A percentile compares a stretch with the other conserved stretches of the same genome.
Evolutionary conservation across 208 protist species (phyloP).

Genomic region (Entamoeba invadens): DNA sequence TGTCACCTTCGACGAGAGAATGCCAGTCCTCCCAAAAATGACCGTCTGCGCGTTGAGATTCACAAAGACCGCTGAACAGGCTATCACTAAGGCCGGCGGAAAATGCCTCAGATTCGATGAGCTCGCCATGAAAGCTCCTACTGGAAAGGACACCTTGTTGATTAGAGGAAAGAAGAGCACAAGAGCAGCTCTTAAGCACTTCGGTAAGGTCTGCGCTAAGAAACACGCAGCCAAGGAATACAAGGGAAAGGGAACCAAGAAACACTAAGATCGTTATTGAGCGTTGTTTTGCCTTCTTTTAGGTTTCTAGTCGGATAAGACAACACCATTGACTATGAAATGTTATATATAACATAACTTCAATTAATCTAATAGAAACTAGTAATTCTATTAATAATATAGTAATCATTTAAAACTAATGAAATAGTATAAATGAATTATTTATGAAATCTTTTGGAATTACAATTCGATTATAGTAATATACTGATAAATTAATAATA

Average conservation of each 20-base stretch:
- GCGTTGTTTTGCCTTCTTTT: too few relatives aligned
- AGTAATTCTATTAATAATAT: too few relatives aligned
- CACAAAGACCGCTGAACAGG: conserved; percentile 82
- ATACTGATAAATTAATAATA: too few relatives aligned
- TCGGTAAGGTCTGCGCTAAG: conserved; percentile 52
- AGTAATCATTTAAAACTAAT: too few relatives aligned
- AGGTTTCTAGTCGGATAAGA: too few relatives aligned
- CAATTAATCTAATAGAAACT: too few relatives aligned
- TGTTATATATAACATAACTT: too few relatives aligned
- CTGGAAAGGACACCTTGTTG: conserved; percentile 82
- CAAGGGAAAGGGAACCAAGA: not conserved
- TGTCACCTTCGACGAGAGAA: conserved; percentile 90
- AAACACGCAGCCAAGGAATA: not conserved
- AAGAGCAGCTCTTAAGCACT: conserved; percentile 88
- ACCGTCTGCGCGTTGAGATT: conserved; percentile 87
- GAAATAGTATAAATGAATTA: too few relatives aligned
- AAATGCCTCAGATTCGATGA: conserved; percentile 97
- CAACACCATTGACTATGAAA: too few relatives aligned
- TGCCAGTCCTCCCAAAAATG: conserved; percentile 52
- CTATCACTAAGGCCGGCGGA: conserved; percentile 89
- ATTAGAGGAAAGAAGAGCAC: conserved; percentile 74
- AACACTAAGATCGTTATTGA: too few relatives aligned
- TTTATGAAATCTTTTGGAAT: too few relatives aligned
- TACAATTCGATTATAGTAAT: too few relatives aligned
- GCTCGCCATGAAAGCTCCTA: conserved; percentile 79